Conservation (phyloP, 805 yeast species). For the Saccharomycopsis sp. region DNA sequence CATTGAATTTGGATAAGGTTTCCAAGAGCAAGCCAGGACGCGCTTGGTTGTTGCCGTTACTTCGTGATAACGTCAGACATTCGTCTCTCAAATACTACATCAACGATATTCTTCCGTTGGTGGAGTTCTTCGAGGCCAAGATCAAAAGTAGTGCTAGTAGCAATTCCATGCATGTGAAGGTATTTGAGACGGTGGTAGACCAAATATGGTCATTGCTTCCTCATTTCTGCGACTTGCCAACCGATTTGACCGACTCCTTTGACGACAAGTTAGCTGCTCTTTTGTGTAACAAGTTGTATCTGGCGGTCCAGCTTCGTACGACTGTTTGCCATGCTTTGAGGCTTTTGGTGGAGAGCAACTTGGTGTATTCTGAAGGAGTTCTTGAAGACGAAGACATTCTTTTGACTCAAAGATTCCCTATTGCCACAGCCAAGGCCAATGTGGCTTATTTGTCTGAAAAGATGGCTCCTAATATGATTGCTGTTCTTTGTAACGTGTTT, state of each 20-base stretch:
- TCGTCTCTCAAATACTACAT: conserved; percentile 63
- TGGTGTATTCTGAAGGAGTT: conserved; percentile 55
- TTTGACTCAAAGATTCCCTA: conserved; percentile 55
- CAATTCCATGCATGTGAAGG: conserved; percentile 63
- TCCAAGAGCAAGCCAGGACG: conserved; percentile 60
- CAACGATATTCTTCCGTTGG: conserved; percentile 59
- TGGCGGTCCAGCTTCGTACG: conserved; percentile 68
- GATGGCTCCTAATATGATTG: conserved; percentile 63
- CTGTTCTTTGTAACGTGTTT: conserved; percentile 87
- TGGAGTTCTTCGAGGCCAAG: conserved; percentile 45
- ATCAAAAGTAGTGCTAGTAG: conserved; percentile 38
- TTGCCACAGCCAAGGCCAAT: conserved; percentile 46
- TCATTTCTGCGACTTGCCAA: conserved; percentile 80
- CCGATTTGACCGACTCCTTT: conserved; percentile 59
- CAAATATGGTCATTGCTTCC: conserved; percentile 93
- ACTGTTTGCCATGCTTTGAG: conserved; percentile 79
- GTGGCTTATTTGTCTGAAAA: conserved; percentile 56
- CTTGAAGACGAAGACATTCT: conserved; percentile 48
- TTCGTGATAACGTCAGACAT: conserved; percentile 77
- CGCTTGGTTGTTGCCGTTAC: conserved; percentile 89
- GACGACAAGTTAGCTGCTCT: conserved; percentile 71
- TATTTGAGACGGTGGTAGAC: conserved; percentile 77
- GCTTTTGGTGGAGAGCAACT: conserved; percentile 69
- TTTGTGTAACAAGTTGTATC: conserved; percentile 68
- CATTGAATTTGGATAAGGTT: conserved; percentile 66